Base-by-base conservation (phyloP, 2,329 filamentous ascomycete species). In the Cladophialophora carrionii region DNA sequence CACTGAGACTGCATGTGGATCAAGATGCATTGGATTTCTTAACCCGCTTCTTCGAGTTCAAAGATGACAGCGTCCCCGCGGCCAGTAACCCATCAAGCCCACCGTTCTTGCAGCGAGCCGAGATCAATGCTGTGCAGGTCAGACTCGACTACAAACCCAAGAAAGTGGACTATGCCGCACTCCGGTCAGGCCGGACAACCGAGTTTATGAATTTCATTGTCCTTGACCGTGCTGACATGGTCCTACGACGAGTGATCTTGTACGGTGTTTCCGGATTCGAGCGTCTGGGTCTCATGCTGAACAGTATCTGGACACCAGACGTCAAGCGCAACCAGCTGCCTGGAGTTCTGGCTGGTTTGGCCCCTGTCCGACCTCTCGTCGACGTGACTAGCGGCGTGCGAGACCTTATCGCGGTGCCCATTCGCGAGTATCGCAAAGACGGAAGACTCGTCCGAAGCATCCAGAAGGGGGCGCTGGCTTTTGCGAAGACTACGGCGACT, bases 181-280 rank as follows among this genome's bases (percentile, higher is more conserved):
- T 99, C 3, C 88, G 93, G 29, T 97, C 95, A 1, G 95, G 95
- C 1, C 92, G 91, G 70, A 98, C 95, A 0, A 96, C 92, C 0
- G 95, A 99, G 76, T 96, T 99, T 73, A 98, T 98, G 93, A 99
- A 99, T 76, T 97, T 99, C 75, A 85, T 99, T 69, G 90, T 94
- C 14, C 85, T 99, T 0, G 95, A 99, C 71, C 89, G 91, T 70
- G 88, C 95, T 1, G 88, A 94, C 66, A 90, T 99, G 84, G 86
- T 90, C 6, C 84, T 99, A 60, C 87, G 90, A 12, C 93, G 94
- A 75, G 90, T 91, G 29, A 98, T 99, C 71, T 87, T 98, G 41
- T 97, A 98, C 71, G 95, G 96, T 31, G 86, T 96, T 0, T 88
- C 88, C 7, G 95, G 95, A 0, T 97, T 98, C 71, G 93, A 98